Evolutionary conservation across 768 basidiomycete species (phyloP).

Genomic region (Wakefieldia striispora): DNA sequence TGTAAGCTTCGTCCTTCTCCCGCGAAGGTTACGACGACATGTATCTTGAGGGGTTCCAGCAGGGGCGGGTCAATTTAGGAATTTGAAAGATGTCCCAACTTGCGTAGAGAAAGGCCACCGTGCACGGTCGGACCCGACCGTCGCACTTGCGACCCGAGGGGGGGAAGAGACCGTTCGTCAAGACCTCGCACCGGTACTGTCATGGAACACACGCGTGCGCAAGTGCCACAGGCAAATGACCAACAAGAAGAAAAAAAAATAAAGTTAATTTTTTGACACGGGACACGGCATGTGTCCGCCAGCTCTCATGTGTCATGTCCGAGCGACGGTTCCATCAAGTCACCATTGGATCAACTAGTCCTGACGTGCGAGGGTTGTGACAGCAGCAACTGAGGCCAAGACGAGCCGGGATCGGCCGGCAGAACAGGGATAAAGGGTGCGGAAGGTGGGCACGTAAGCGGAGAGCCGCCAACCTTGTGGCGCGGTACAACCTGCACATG

Average conservation of each 20-base stretch:
- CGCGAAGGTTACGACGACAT: slow-evolving; percentile 20
- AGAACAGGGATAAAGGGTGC: background rate
- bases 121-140: background rate
- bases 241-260: background rate
- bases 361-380: background rate
- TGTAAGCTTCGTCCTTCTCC: slow-evolving; percentile 20
- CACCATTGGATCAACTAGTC: background rate
- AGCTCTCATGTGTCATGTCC: background rate
- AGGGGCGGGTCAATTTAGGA: background rate
- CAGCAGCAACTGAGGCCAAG: background rate
- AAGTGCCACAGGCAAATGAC: background rate
- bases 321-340: background rate
- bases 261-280: background rate
- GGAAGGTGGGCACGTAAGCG: slow-evolving; percentile 1
- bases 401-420: background rate
- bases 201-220: background rate
- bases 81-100: background rate
- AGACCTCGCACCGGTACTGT: too few species aligned
- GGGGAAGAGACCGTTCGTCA: background rate
- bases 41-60: slow-evolving; percentile 5
- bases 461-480: slow-evolving; percentile 4
- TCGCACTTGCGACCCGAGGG: background rate
- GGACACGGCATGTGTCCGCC: too few species aligned
- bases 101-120: background rate
- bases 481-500: slow-evolving; percentile 3